Evolutionary conservation across 805 yeast species (phyloP), one percentile per base, ranked within the genome.

Genomic region (Pichia californica): DNA sequence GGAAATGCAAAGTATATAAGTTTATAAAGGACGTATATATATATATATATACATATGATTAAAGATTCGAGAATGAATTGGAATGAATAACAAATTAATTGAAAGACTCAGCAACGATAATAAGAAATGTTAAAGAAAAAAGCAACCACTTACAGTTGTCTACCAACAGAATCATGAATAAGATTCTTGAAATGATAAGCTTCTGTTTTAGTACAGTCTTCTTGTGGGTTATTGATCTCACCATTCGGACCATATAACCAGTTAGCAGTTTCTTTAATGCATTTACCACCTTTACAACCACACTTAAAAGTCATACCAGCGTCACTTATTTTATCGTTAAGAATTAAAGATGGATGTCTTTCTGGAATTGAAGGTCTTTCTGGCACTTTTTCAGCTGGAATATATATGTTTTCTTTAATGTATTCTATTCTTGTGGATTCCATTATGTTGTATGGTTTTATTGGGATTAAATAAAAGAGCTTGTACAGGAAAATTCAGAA

Each of bases 201-300:
- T 34, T 62, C 67, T 3, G 61, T 58, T 10, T 58, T 41, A 18
- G 51, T 52, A 28, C 60, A 52, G 36, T 57, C 64, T 7, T 43
- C 31, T 15, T 35, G 28, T 13, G 48, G 43, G 10, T 52, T 43
- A 29, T 55, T 58, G 7, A 64, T 51, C 47, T 63, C 67, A 11
- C 69, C 68, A 27, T 62, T 52, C 10, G 66, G 62, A 3, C 59
- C 58, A 40, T 64, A 64, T 15, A 64, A 48, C 69, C 69, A 64
- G 26, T 46, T 47, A 2, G 67, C 67, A 16, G 50, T 54, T 34
- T 64, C 62, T 7, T 55, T 55, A 39, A 64, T 64, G 38, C 68
- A 63, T 13, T 48, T 46, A 19, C 52, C 57, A 6, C 68, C 66
- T 29, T 57, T 53, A 41, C 68, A 64, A 1, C 69, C 69, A 49